These are phyloP conservation scores for Dalbergia cochinchinensis DNA, from an alignment of 306 rosid genomes.

Conservation along the genomic window DNA sequence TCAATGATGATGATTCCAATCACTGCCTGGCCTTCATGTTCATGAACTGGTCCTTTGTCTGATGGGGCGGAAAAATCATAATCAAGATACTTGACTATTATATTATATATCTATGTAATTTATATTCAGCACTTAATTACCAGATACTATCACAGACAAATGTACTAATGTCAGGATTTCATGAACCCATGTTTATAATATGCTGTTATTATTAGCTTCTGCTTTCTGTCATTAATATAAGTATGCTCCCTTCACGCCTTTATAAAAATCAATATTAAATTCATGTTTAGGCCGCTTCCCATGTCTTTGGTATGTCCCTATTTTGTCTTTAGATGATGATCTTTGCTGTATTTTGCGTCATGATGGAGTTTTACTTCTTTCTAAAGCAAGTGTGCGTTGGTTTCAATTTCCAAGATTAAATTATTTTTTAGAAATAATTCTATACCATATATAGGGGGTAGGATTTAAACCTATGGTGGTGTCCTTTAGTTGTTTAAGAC, in stretches of 20 bases:
- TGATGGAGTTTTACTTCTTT: slow-evolving; percentile 43
- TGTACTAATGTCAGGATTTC: slow-evolving; percentile 57
- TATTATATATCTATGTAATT: slow-evolving; percentile 35
- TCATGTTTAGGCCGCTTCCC: not conserved
- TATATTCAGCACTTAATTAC: slow-evolving; percentile 49
- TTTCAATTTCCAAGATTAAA: slow-evolving; percentile 1
- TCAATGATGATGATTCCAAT: slow-evolving; percentile 84
- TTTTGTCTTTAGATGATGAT: not conserved
- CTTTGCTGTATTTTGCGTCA: not conserved
- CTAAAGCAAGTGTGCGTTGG: slow-evolving; percentile 35
- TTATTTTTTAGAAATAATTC: not conserved
- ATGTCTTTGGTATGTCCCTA: not conserved
- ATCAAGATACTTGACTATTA: slow-evolving; percentile 3
- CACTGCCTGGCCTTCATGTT: slow-evolving; percentile 97
- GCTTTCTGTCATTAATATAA: not conserved
- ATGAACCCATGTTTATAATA: slow-evolving; percentile 15
- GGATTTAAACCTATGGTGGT: slow-evolving; percentile 19
- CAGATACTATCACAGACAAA: slow-evolving; percentile 43
- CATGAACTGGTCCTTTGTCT: slow-evolving; percentile 93
- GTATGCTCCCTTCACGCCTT: not conserved
- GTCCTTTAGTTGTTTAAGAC: slow-evolving; percentile 15
- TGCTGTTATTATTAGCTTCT: not conserved
- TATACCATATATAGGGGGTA: not conserved
- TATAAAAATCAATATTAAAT: slow-evolving; percentile 2
- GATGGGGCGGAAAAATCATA: slow-evolving; percentile 36